Conservation (phyloP, 495 filamentous ascomycete species). For the Neurospora hispaniola region DNA sequence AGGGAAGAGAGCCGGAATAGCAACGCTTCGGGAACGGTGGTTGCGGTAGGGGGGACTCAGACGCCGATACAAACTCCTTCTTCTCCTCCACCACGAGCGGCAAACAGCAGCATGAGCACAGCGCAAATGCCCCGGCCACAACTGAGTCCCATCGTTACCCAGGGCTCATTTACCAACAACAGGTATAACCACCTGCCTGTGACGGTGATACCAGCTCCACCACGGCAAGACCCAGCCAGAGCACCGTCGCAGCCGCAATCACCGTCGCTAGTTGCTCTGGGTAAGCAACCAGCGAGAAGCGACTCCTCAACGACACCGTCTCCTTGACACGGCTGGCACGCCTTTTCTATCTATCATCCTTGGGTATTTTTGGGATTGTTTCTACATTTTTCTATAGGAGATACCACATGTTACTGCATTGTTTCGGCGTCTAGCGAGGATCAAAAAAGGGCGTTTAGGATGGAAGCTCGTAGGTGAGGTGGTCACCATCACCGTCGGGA, state of each 20-base stretch:
- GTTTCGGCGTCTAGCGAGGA: not conserved
- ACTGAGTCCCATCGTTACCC: not conserved
- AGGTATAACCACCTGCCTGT: constrained; percentile 24
- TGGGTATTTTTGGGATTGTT: not conserved
- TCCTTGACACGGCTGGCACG: not conserved
- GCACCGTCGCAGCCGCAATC: not conserved
- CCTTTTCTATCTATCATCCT: not conserved
- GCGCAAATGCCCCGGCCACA: not conserved
- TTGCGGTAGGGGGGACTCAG: not conserved
- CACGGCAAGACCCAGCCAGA: constrained; percentile 27
- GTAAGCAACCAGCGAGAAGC: not conserved
- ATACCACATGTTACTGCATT: not conserved
- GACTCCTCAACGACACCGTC: not conserved
- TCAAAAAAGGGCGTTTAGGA: not conserved
- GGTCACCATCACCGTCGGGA: not conserved
- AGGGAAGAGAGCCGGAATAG: constrained; percentile 4
- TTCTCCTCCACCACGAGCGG: not conserved
- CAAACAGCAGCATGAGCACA: not conserved
- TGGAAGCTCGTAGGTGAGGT: not conserved
- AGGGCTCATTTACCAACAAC: not conserved
- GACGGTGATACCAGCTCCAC: constrained; percentile 39
- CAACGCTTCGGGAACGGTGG: constrained; percentile 4
- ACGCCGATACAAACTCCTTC: not conserved
- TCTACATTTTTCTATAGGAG: not conserved
- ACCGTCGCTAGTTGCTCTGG: not conserved